A percentile compares a stretch with the other conserved stretches of the same genome.
phyloP scores from a whole-genome alignment of 192 early-diverging fungal genomes.

The Entophlyctis helioformis region DNA sequence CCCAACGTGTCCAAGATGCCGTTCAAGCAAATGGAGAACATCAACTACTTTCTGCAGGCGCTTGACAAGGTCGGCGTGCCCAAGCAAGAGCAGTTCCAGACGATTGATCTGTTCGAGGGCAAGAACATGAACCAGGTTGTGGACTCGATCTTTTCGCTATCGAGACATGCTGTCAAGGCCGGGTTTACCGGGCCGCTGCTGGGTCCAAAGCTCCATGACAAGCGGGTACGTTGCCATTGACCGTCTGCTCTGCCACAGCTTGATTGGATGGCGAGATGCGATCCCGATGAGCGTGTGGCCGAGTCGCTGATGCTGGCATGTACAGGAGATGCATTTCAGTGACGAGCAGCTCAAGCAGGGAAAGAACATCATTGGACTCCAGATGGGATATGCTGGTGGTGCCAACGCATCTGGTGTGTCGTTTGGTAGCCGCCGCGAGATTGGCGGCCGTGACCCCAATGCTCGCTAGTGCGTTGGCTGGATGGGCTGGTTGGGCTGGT shows the following conservation, averaged over 20 bases:
- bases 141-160: slow-evolving; percentile 61
- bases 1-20: slow-evolving; percentile 55
- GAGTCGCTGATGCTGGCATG: no score
- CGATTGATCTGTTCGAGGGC: slow-evolving; percentile 67
- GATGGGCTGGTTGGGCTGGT: no score
- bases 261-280: not conserved
- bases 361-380: slow-evolving; percentile 41
- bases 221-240: slow-evolving; percentile 12
- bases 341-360: slow-evolving; percentile 47
- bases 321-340: slow-evolving; percentile 39
- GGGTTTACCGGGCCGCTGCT: slow-evolving; percentile 36
- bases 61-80: slow-evolving; percentile 54
- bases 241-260: not conserved
- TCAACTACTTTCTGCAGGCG: slow-evolving; percentile 55
- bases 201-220: slow-evolving; percentile 65
- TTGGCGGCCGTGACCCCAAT: no score
- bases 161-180: slow-evolving; percentile 48
- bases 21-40: slow-evolving; percentile 83
- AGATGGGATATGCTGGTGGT: slow-evolving; percentile 31
- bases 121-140: slow-evolving; percentile 47
- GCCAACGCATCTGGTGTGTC: slow-evolving; percentile 13
- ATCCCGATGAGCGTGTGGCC: no score
- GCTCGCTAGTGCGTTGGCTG: no score
- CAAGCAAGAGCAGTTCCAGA: slow-evolving; percentile 64
- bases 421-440: slow-evolving; percentile 13